A percentile compares a stretch with the other conserved stretches of the same genome.
Evolutionary conservation across 2,329 filamentous ascomycete genomes (phyloP).

Genomic region (Shiraia sp.): DNA sequence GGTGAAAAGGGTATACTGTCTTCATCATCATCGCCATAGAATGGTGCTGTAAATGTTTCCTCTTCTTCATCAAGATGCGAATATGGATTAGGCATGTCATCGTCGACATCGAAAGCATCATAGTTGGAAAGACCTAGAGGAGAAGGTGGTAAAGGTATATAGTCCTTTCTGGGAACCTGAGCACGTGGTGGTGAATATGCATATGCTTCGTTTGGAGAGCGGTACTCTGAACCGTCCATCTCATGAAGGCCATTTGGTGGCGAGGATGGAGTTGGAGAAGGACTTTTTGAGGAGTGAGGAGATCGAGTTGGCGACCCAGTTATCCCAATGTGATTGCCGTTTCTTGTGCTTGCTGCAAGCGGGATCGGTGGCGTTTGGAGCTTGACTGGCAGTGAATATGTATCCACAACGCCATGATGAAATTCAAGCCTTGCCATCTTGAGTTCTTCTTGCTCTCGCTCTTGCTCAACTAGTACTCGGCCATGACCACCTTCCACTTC

Average conservation of each 20-base stretch:
- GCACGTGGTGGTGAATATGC: conserved; percentile 20
- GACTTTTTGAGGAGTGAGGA: conserved; percentile 20
- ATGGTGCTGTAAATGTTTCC: conserved; percentile 11
- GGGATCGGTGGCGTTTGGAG: conserved; percentile 15
- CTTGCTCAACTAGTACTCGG: conserved; percentile 29
- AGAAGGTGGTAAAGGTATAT: conserved; percentile 42
- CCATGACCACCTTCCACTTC: conserved; percentile 20
- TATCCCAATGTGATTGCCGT: conserved; percentile 17
- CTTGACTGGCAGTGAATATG: conserved; percentile 32
- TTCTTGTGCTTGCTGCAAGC: conserved; percentile 14
- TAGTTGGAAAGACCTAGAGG: conserved; percentile 50
- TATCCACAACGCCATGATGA: conserved; percentile 36
- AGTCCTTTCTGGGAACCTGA: conserved; percentile 25
- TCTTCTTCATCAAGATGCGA: conserved; percentile 37
- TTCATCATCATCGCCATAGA: conserved; percentile 14
- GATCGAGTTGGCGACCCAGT: conserved; percentile 19
- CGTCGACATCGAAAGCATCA: conserved; percentile 48
- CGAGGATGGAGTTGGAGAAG: conserved; percentile 20
- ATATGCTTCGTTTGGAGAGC: conserved; percentile 42
- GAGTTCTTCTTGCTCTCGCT: conserved; percentile 36
- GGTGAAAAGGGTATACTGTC: conserved; percentile 19
- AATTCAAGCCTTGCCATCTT: conserved; percentile 37
- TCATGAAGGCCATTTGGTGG: conserved; percentile 10
- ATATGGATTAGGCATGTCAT: conserved; percentile 33
- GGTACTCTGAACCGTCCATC: conserved; percentile 11